These are phyloP conservation scores for Cynanchum wilfordii DNA, from an alignment of 257 asterid genomes.

Conservation along the genomic window DNA sequence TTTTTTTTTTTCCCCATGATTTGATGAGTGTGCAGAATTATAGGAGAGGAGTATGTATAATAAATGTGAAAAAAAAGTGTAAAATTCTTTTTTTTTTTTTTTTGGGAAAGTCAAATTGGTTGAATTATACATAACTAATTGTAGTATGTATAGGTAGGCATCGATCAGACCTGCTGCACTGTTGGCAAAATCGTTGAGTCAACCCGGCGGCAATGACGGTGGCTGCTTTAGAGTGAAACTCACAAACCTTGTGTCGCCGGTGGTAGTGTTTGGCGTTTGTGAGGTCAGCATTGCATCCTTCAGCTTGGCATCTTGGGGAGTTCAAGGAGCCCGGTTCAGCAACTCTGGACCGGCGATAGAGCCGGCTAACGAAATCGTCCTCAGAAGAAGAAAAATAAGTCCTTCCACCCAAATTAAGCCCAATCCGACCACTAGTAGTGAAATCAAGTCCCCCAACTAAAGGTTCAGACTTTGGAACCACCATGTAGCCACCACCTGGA, in stretches of 20 bases:
- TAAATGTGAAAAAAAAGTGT: background rate
- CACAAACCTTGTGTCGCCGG: slow-evolving; percentile 98
- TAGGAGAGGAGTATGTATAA: background rate
- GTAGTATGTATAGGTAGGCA: background rate
- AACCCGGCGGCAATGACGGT: slow-evolving; percentile 87
- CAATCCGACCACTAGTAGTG: slow-evolving; percentile 40
- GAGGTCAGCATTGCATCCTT: slow-evolving; percentile 89
- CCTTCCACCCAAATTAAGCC: slow-evolving; percentile 82
- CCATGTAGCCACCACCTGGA: slow-evolving; percentile 42
- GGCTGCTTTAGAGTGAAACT: slow-evolving; percentile 91
- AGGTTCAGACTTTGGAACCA: slow-evolving; percentile 79
- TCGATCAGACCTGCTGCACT: slow-evolving; percentile 75
- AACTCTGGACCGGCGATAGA: slow-evolving; percentile 80
- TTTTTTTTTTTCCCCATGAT: no score
- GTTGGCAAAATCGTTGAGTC: slow-evolving; percentile 99
- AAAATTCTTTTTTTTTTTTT: slow-evolving; percentile 8
- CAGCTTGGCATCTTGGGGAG: slow-evolving; percentile 86
- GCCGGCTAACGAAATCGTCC: slow-evolving; percentile 92
- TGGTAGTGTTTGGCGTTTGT: slow-evolving; percentile 94
- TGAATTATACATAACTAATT: background rate
- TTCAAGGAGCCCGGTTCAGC: slow-evolving; percentile 66
- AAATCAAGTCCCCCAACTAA: slow-evolving; percentile 37
- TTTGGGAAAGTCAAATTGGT: slow-evolving; percentile 11
- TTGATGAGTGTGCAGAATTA: background rate
- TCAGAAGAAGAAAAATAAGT: slow-evolving; percentile 89